Evolutionary conservation across 2,329 filamentous ascomycete genomes (phyloP).

Genomic region (Tolypocladium album): DNA sequence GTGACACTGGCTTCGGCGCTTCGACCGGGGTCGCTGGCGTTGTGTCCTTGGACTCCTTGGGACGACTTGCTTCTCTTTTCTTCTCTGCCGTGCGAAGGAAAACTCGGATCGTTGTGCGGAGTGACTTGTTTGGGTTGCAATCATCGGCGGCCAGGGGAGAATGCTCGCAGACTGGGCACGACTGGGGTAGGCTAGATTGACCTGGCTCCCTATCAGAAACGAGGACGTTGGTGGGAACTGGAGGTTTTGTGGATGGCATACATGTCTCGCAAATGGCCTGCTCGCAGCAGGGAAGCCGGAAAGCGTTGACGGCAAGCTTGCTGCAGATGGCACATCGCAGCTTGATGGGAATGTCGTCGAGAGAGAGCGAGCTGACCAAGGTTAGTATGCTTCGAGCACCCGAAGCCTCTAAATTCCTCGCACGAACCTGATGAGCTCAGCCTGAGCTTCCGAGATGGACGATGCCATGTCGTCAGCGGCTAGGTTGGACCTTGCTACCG

Average conservation of each 20-base stretch:
- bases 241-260: conserved; percentile 22
- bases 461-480: conserved; percentile 21
- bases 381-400: background rate
- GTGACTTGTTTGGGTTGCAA: conserved; percentile 78
- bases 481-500: conserved; percentile 4
- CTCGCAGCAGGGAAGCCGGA: conserved; percentile 87
- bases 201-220: conserved; percentile 32
- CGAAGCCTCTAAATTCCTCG: background rate
- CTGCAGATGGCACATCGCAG: conserved; percentile 90
- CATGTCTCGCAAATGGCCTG: conserved; percentile 88
- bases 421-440: conserved; percentile 46
- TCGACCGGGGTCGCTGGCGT: conserved; percentile 31
- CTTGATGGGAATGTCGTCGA: conserved; percentile 90
- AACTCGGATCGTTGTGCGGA: conserved; percentile 86
- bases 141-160: conserved; percentile 76
- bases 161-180: conserved; percentile 90
- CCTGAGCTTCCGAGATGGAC: conserved; percentile 37
- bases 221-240: background rate
- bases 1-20: conserved; percentile 19
- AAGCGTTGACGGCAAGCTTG: conserved; percentile 82
- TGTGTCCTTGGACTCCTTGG: conserved; percentile 34
- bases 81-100: conserved; percentile 88
- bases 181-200: conserved; percentile 63
- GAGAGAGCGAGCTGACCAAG: conserved; percentile 53
- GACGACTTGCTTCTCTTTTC: conserved; percentile 60